Base-by-base conservation (phyloP, 2,329 filamentous ascomycete genomes). In the Xylariomycetidae sp. region DNA sequence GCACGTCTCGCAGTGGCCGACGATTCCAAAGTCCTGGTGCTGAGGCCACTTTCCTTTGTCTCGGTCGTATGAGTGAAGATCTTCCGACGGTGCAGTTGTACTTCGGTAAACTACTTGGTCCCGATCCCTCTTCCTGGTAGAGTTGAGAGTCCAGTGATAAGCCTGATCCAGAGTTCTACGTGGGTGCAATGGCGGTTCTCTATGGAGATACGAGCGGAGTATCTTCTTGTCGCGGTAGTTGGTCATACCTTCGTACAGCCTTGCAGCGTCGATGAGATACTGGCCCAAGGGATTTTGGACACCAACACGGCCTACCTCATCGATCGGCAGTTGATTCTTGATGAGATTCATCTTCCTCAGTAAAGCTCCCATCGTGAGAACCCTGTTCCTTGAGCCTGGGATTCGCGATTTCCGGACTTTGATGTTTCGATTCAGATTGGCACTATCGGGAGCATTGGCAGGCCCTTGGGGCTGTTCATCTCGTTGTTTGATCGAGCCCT, bases 111-210 rank as follows among this genome's bases (percentile, higher is more conserved):
- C 26, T 5, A 29, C 26, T 12, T 29, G 26, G 15, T 29, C 26
- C 6, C 26, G 26, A 12, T 29, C 26, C 7, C 26, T 13, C 5
- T 13, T 17, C 6, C 15, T 12, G n/a, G 26, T 29, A 7, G 26
- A 17, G 15, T 29, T 29, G 6, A 29, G 26, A 7, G 26, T 16
- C 26, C 26, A 29, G 15, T 29, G 13, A 0, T 23, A 68, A 0
- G 59, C 60, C 37, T 70, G 67, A 28, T 70, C 67, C 1, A 70
- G 49, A 0, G 67, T 70, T 1, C 68, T 48, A 1, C 68, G 55
- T 0, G 64, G 59, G 37, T 72, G 67, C 1, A 61, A 44, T 5
- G 58, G 64, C 0, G 60, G 51, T 1, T 61, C 40, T 1, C 33
- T 12, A 10, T 56, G 44, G 1, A 67, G 46, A 19, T 59, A 62